phyloP scores from a whole-genome alignment of 345 rosid genomes.

The Mangifera indica region DNA sequence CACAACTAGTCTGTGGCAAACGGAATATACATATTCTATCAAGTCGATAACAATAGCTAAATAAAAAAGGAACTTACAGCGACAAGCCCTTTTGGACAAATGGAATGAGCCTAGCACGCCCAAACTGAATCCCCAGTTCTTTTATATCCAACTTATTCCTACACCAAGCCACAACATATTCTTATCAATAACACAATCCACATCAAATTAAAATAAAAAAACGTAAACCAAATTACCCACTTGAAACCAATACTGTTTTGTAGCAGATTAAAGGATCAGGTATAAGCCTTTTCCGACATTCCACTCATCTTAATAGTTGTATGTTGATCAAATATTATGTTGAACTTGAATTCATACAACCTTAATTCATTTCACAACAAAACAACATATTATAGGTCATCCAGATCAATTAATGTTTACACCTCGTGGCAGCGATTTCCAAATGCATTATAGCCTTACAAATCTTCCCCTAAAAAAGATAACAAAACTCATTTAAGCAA shows the following conservation, averaged over 20 bases:
- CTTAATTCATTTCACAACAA: not conserved
- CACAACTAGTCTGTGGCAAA: not conserved
- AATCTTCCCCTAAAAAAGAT: conserved; percentile 67
- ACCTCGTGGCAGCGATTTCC: conserved; percentile 86
- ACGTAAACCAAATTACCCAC: conserved; percentile 37
- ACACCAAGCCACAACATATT: conserved; percentile 2
- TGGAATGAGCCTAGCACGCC: conserved; percentile 88
- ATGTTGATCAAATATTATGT: conserved; percentile 69
- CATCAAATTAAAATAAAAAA: not conserved
- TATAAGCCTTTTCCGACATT: conserved; percentile 87
- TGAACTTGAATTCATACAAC: conserved; percentile 37
- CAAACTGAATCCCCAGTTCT: conserved; percentile 84
- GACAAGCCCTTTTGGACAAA: conserved; percentile 65
- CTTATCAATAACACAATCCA: not conserved
- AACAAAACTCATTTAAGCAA: not conserved
- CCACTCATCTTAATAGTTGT: conserved; percentile 80
- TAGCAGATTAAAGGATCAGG: conserved; percentile 69
- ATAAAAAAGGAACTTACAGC: conserved; percentile 45
- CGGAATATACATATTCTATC: not conserved
- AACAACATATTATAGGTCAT: not conserved
- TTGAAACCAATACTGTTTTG: conserved; percentile 80
- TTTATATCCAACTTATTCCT: conserved; percentile 73
- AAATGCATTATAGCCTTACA: conserved; percentile 88
- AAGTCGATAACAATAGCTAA: not conserved
- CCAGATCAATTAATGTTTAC: conserved; percentile 11